These are phyloP conservation scores for Ogataea hybrid DNA, from an alignment of 1,139 yeast species.

Conservation along the genomic window DNA sequence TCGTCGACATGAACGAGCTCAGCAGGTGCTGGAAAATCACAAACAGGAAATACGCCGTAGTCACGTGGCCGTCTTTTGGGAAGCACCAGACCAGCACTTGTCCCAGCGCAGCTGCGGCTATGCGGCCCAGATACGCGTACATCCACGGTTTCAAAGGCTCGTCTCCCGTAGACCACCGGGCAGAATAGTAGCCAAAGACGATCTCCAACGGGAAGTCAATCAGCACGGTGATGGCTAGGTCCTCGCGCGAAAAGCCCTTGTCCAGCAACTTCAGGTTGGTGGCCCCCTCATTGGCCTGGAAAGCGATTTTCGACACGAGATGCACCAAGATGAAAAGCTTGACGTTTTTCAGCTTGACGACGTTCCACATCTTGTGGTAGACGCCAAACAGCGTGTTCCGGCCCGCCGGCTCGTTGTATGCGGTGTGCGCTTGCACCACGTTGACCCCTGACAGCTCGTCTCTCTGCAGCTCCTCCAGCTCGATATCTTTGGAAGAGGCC, in stretches of 20 bases:
- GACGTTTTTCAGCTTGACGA: slow-evolving; percentile 72
- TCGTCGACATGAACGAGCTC: slow-evolving; percentile 90
- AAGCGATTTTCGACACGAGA: slow-evolving; percentile 82
- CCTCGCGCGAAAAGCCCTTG: slow-evolving; percentile 91
- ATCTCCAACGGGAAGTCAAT: slow-evolving; percentile 97
- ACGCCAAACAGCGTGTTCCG: slow-evolving; percentile 17
- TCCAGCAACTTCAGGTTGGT: slow-evolving; percentile 91
- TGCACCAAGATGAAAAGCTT: slow-evolving; percentile 74
- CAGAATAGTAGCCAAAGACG: slow-evolving; percentile 92
- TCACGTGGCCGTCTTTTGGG: slow-evolving; percentile 57
- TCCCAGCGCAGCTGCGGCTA: slow-evolving; percentile 72
- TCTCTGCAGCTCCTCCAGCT: slow-evolving; percentile 17
- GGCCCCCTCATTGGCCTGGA: slow-evolving; percentile 95
- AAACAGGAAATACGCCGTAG: slow-evolving; percentile 54
- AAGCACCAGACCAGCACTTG: slow-evolving; percentile 70
- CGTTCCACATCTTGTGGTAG: slow-evolving; percentile 77
- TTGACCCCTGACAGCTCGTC: slow-evolving; percentile 14
- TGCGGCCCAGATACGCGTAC: slow-evolving; percentile 82
- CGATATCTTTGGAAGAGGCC: slow-evolving; percentile 31
- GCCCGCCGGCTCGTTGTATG: slow-evolving; percentile 9
- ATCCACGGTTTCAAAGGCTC: slow-evolving; percentile 84
- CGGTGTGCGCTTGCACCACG: slow-evolving; percentile 18
- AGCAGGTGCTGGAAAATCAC: slow-evolving; percentile 80
- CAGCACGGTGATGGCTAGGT: slow-evolving; percentile 85
- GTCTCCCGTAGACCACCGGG: slow-evolving; percentile 84